phyloP scores from a whole-genome alignment of 441 rosid species.

The Eutrema salsugineum region DNA sequence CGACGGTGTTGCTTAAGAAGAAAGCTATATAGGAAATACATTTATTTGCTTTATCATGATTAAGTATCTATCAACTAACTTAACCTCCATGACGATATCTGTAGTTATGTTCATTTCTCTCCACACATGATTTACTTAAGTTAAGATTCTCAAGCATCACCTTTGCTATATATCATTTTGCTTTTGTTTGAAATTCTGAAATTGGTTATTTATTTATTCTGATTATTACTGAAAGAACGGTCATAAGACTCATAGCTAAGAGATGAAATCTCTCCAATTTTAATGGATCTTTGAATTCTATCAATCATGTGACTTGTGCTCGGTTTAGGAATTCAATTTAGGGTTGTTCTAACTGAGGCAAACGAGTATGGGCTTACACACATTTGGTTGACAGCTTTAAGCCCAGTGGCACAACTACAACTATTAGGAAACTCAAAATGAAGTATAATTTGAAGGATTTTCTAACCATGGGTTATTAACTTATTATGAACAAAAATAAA shows the following conservation, averaged over 20 bases:
- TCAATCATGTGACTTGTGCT: neutral
- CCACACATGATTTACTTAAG: neutral
- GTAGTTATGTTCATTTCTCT: conserved; percentile 8
- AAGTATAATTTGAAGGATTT: neutral
- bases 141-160: conserved; percentile 13
- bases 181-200: conserved; percentile 4
- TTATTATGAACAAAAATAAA: too few species aligned
- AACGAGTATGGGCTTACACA: neutral
- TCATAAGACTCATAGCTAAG: too few species aligned
- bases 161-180: neutral
- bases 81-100: conserved; percentile 21
- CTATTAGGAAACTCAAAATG: neutral
- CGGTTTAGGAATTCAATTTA: neutral
- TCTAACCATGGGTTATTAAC: too few species aligned
- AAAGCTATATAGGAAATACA: conserved; percentile 2
- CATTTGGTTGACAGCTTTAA: neutral
- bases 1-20: conserved; percentile 19
- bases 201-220: too few species aligned
- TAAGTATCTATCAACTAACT: conserved; percentile 27
- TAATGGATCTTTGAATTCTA: neutral
- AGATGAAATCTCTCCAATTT: too few species aligned
- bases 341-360: neutral
- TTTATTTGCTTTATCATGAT: conserved; percentile 14
- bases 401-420: neutral
- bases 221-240: too few species aligned